phyloP scores from a whole-genome alignment of 352 stramenopile species.

The Pythium grandisporangium region DNA sequence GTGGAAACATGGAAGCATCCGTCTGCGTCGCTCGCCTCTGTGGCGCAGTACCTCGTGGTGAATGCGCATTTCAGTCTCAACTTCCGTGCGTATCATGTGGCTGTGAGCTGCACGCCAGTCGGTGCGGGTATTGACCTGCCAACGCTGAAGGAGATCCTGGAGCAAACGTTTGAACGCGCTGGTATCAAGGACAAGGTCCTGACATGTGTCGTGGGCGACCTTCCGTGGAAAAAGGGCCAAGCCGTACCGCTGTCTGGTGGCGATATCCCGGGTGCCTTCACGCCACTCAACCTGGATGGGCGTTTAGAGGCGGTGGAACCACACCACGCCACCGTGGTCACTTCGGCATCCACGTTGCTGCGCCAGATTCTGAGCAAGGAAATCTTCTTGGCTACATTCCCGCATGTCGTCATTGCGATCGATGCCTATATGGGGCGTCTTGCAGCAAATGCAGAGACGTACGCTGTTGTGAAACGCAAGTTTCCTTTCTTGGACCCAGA shows the following conservation, averaged over 20 bases:
- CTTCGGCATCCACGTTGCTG: constrained; percentile 46
- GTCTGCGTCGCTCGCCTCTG: constrained; percentile 12
- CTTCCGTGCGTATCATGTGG: constrained; percentile 57
- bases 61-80: constrained; percentile 75
- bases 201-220: constrained; percentile 40
- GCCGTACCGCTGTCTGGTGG: constrained; percentile 15
- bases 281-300: constrained; percentile 46
- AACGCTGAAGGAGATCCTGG: constrained; percentile 33
- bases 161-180: constrained; percentile 48
- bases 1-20: constrained; percentile 59
- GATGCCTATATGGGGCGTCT: constrained; percentile 47
- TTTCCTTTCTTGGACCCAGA: constrained; percentile 30
- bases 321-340: constrained; percentile 41
- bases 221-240: constrained; percentile 23
- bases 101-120: constrained; percentile 37
- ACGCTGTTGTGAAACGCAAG: constrained; percentile 33
- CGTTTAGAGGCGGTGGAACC: constrained; percentile 23
- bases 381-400: constrained; percentile 40
- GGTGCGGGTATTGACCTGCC: constrained; percentile 27
- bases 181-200: constrained; percentile 73
- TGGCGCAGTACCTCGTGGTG: constrained; percentile 49
- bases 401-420: constrained; percentile 33
- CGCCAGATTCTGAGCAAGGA: constrained; percentile 40
- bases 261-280: constrained; percentile 49
- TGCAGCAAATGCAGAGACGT: constrained; percentile 18